These are phyloP conservation scores for Tephrocybe sp. DNA, from an alignment of 768 basidiomycete genomes.

Conservation along the genomic window DNA sequence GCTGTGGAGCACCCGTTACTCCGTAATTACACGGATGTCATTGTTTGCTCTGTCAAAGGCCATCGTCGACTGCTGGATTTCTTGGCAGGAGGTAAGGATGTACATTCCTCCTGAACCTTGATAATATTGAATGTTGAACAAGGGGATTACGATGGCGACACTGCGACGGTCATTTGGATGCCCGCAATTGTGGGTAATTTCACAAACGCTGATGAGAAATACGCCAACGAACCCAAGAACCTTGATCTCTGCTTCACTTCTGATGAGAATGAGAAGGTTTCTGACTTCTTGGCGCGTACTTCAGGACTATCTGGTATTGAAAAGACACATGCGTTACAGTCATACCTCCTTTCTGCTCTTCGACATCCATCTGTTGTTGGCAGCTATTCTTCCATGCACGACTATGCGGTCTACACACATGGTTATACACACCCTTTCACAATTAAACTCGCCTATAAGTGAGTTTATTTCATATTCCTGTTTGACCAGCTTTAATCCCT, in stretches of 20 bases:
- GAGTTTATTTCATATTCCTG: conserved; percentile 5
- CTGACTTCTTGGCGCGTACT: conserved; percentile 35
- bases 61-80: conserved; percentile 57
- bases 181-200: conserved; percentile 54
- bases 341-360: conserved; percentile 48
- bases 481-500: not conserved
- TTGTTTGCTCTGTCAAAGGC: conserved; percentile 54
- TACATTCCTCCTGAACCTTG: not conserved
- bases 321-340: conserved; percentile 40
- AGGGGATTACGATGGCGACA: conserved; percentile 75
- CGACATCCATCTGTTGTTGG: conserved; percentile 46
- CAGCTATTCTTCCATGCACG: conserved; percentile 54
- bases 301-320: conserved; percentile 16
- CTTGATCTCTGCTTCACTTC: conserved; percentile 40
- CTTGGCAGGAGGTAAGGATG: conserved; percentile 60
- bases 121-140: conserved; percentile 14
- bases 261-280: conserved; percentile 40
- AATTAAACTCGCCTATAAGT: conserved; percentile 53
- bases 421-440: conserved; percentile 53
- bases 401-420: conserved; percentile 46
- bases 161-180: conserved; percentile 55
- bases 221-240: conserved; percentile 46
- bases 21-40: conserved; percentile 51
- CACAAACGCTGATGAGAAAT: conserved; percentile 45
- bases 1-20: conserved; percentile 54